Evolutionary conservation across 208 protist genomes (phyloP), one percentile per base, ranked within the genome.

Genomic region (Acanthamoeba culbertsoni): DNA sequence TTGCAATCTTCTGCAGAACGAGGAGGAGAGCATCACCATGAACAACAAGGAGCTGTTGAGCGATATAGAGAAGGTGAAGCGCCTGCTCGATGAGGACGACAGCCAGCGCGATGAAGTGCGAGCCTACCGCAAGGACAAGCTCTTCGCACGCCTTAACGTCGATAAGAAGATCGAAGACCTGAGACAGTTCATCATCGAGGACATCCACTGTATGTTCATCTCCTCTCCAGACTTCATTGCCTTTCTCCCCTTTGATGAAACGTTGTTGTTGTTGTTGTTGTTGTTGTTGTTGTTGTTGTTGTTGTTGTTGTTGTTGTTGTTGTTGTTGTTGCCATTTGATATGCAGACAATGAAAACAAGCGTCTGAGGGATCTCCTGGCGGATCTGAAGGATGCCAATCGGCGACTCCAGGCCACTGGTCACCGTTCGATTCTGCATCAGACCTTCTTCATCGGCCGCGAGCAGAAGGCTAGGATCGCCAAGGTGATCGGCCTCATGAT

Each of bases 381-480:
- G 33, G 84, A 91, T 43, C 53, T 91, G 16, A 91, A 91, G 59
- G 84, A 91, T 4, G 53, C 59, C n/a, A 91, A 91, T 43, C 63
- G 33, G 84, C 31, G 46, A 28, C 84, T 91, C 37, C 84, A 91
- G 59, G 42, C 84, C 42, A 73, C 28, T 37, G 71, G n/a, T 20
- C 42, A 46, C 37, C 42, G 55, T 10, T 43, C 57, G 37, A 20
- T 71, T 8, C 16, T 91, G 48, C 55, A 63, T 16, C 53, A 91
- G 53, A 53, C 37, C n/a, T 73, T 91, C 84, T 73, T 71, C 45
- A n/a, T 91, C 59, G 71, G 42, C 37, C 53, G 59, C 37, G 84
- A 91, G 84, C 42, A 91, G 28, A 91, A 35, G 33, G 16, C 53
- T 1, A 31, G 84, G 26, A 91, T 91, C 42, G 8, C 55, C 37